Percentiles rank a stretch among this genome's conserved stretches.
Evolutionary conservation across 1,284 basidiomycete species (phyloP).

Genomic region (Apiotrichum gamsii): DNA sequence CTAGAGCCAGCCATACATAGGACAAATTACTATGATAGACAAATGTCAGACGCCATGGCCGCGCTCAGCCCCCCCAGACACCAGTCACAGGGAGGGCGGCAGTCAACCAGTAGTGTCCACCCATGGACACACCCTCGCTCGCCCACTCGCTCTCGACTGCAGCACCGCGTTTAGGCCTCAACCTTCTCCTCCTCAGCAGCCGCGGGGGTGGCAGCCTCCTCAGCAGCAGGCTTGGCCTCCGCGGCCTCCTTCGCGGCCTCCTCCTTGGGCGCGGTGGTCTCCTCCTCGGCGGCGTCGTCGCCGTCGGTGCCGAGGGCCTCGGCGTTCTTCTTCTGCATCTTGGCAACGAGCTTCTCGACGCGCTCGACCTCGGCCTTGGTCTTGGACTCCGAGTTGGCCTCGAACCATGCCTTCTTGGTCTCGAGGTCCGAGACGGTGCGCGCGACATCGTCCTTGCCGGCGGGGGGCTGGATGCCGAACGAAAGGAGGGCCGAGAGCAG

Average conservation of each 20-base stretch:
- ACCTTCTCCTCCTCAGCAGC: constrained; percentile 2
- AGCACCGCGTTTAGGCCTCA: background rate
- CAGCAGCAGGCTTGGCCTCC: constrained; percentile 1
- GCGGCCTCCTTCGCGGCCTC: constrained; percentile 1
- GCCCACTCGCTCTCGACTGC: no score
- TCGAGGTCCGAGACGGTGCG: constrained; percentile 84
- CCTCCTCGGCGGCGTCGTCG: constrained; percentile 2
- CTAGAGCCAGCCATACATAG: no score
- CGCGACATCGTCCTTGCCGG: constrained; percentile 67
- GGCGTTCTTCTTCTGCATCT: constrained; percentile 47
- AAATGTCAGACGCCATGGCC: no score
- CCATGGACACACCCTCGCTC: no score
- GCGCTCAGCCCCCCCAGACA: no score
- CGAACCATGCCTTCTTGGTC: constrained; percentile 92
- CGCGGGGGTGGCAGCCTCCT: background rate
- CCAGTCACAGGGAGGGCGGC: no score
- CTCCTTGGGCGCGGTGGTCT: constrained; percentile 2
- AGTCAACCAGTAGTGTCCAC: no score
- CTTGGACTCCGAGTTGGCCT: constrained; percentile 55
- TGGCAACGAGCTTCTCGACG: constrained; percentile 55
- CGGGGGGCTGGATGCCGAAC: constrained; percentile 85
- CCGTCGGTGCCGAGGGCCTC: constrained; percentile 2
- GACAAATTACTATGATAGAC: no score
- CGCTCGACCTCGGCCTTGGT: constrained; percentile 63
- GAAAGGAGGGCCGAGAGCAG: constrained; percentile 81